Conservation (phyloP, 225 moss, liverwort and hornwort species). For the Sphagnum contortum region DNA sequence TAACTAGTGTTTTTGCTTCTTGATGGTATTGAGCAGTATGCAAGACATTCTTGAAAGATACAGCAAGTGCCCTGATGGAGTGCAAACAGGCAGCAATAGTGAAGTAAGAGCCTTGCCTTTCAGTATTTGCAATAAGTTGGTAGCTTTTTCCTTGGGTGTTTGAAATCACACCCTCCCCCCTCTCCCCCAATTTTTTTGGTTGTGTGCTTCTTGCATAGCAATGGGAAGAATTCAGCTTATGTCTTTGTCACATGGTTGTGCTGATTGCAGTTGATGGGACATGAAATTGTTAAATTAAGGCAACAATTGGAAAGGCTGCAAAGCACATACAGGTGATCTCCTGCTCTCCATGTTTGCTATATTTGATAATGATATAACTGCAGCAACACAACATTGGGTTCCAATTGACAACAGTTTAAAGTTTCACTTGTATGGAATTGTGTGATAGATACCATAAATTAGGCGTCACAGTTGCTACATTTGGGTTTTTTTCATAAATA, state of each 20-base stretch:
- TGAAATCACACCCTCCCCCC: neutral
- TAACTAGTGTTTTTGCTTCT: too few relatives aligned
- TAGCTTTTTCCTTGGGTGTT: too few relatives aligned
- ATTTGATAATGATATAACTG: too few relatives aligned
- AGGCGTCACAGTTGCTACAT: too few relatives aligned
- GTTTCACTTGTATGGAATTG: too few relatives aligned
- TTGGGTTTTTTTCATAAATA: too few relatives aligned
- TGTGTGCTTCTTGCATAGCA: conserved; percentile 2
- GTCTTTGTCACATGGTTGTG: conserved; percentile 1
- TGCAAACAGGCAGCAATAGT: conserved; percentile 47
- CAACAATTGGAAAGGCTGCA: conserved; percentile 52
- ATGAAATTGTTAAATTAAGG: conserved; percentile 48
- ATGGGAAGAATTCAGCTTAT: neutral
- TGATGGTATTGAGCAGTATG: conserved; percentile 26
- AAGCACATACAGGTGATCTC: conserved; percentile 30
- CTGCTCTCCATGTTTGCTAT: too few relatives aligned
- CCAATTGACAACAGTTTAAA: too few relatives aligned
- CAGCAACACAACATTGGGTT: too few relatives aligned
- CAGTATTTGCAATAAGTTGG: too few relatives aligned
- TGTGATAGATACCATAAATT: too few relatives aligned
- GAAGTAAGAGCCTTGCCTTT: conserved; percentile 18
- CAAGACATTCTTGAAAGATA: conserved; percentile 55
- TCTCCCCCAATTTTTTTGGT: neutral
- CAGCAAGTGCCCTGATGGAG: conserved; percentile 57
- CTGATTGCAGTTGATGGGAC: conserved; percentile 46